Percentiles rank a stretch among this genome's conserved stretches.
These are phyloP conservation scores for Turnera subulata DNA, from an alignment of 345 rosid species.

Conservation along the genomic window DNA sequence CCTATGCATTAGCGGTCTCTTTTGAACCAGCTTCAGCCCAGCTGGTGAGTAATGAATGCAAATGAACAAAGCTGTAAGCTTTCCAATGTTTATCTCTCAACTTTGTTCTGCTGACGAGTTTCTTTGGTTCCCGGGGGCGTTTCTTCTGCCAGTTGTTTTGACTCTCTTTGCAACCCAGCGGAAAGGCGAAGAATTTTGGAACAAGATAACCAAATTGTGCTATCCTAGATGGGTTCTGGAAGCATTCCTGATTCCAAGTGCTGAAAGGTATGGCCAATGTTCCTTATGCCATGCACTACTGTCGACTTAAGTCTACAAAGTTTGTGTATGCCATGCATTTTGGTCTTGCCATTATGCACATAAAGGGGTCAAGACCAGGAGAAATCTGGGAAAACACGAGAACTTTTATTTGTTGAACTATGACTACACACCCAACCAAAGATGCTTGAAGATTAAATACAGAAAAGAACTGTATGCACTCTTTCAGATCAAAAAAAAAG, in stretches of 20 bases:
- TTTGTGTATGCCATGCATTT: no score
- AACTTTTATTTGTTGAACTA: no score
- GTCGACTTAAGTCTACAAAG: no score
- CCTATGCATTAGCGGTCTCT: slow-evolving; percentile 78
- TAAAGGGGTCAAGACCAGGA: no score
- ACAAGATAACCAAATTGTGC: slow-evolving; percentile 48
- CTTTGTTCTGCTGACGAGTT: slow-evolving; percentile 12
- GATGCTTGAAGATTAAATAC: no score
- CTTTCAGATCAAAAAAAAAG: no score
- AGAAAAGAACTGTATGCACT: no score
- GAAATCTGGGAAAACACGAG: no score
- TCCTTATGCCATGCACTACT: no score
- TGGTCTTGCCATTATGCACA: no score
- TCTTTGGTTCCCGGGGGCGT: slow-evolving; percentile 64
- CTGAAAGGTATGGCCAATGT: slow-evolving; percentile 47
- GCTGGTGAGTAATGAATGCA: slow-evolving; percentile 54
- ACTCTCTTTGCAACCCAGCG: slow-evolving; percentile 77
- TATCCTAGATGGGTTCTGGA: slow-evolving; percentile 89
- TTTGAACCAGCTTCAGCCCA: slow-evolving; percentile 80
- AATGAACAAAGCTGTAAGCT: not conserved
- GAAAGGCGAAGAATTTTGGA: slow-evolving; percentile 28
- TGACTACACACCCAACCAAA: no score
- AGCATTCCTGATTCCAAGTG: slow-evolving; percentile 79
- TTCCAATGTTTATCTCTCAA: not conserved
- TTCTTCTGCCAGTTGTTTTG: slow-evolving; percentile 92